These are phyloP conservation scores for Fusarium coffeatum DNA, from an alignment of 2,329 filamentous ascomycete genomes.

Conservation along the genomic window DNA sequence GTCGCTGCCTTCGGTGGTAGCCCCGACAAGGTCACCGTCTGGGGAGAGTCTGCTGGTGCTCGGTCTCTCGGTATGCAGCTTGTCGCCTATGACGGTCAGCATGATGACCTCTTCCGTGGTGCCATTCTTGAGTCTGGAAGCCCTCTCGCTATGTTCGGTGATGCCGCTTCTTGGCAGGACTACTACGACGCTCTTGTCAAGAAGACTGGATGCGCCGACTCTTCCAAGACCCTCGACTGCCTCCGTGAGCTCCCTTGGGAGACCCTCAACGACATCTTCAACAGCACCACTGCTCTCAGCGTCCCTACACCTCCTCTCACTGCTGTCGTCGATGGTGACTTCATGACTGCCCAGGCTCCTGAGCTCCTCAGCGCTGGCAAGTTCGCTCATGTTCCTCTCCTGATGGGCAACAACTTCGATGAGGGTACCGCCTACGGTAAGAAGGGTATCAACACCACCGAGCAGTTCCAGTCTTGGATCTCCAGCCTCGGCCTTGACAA, in stretches of 20 bases:
- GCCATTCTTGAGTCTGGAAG: slow-evolving; percentile 63
- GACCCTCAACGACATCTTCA: slow-evolving; percentile 49
- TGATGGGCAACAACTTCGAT: slow-evolving; percentile 72
- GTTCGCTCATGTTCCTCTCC: slow-evolving; percentile 72
- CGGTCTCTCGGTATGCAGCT: slow-evolving; percentile 63
- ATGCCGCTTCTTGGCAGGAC: slow-evolving; percentile 41
- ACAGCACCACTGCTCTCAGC: slow-evolving; percentile 33
- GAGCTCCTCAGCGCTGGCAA: slow-evolving; percentile 66
- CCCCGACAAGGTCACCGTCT: slow-evolving; percentile 60
- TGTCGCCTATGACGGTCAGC: slow-evolving; percentile 62
- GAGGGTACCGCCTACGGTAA: slow-evolving; percentile 69
- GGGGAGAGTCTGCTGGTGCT: slow-evolving; percentile 66
- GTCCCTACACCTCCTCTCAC: slow-evolving; percentile 33
- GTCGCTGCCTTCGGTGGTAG: slow-evolving; percentile 63
- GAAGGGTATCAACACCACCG: slow-evolving; percentile 64
- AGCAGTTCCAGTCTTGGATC: slow-evolving; percentile 56
- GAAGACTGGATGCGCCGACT: slow-evolving; percentile 40
- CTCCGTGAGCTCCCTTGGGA: slow-evolving; percentile 48
- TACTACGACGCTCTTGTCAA: slow-evolving; percentile 49
- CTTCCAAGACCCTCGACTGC: slow-evolving; percentile 46
- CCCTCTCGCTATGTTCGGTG: slow-evolving; percentile 46
- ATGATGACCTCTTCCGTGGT: slow-evolving; percentile 65
- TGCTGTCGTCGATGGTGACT: slow-evolving; percentile 52
- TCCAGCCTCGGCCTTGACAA: slow-evolving; percentile 38
- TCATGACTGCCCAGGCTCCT: slow-evolving; percentile 57